Conservation (phyloP, 495 filamentous ascomycete genomes). For the Viridothelium virens region DNA sequence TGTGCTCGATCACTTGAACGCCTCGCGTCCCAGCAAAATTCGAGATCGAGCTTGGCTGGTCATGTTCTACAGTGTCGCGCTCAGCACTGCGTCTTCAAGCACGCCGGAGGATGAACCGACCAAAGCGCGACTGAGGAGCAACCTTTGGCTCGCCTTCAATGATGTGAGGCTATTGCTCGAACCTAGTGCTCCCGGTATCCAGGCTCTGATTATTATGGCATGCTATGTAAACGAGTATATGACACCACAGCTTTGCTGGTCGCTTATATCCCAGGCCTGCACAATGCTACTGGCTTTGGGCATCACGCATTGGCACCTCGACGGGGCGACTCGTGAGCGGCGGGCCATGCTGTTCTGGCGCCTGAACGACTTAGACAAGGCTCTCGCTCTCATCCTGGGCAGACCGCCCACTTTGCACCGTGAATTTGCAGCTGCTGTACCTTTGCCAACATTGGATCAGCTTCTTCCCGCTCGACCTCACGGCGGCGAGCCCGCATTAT, state of each 20-base stretch:
- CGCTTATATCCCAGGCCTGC: slow-evolving; percentile 14
- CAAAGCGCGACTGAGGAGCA: slow-evolving; percentile 5
- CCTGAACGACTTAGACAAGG: slow-evolving; percentile 16
- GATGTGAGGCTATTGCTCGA: slow-evolving; percentile 17
- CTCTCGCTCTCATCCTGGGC: slow-evolving; percentile 12
- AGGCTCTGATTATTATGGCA: slow-evolving; percentile 16
- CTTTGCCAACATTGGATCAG: slow-evolving; percentile 12
- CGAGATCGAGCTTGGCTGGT: slow-evolving; percentile 17
- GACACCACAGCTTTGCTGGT: slow-evolving; percentile 20
- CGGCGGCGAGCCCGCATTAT: background rate
- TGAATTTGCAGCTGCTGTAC: background rate
- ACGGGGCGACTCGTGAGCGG: slow-evolving; percentile 13
- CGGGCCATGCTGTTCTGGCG: slow-evolving; percentile 17
- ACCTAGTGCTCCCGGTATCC: slow-evolving; percentile 18
- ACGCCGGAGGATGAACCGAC: background rate
- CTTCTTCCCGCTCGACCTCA: slow-evolving; percentile 10
- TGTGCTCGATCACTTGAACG: background rate
- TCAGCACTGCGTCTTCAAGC: background rate
- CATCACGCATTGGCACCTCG: slow-evolving; percentile 10
- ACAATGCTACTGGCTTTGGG: slow-evolving; percentile 18
- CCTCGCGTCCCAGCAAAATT: slow-evolving; percentile 1
- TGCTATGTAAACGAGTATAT: slow-evolving; percentile 13
- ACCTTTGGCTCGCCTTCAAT: slow-evolving; percentile 20
- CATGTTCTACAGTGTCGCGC: slow-evolving; percentile 14
- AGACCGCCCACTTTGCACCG: slow-evolving; percentile 14